Base-by-base conservation (phyloP, 176 grass and related monocot genomes). In the Themeda triandra region DNA sequence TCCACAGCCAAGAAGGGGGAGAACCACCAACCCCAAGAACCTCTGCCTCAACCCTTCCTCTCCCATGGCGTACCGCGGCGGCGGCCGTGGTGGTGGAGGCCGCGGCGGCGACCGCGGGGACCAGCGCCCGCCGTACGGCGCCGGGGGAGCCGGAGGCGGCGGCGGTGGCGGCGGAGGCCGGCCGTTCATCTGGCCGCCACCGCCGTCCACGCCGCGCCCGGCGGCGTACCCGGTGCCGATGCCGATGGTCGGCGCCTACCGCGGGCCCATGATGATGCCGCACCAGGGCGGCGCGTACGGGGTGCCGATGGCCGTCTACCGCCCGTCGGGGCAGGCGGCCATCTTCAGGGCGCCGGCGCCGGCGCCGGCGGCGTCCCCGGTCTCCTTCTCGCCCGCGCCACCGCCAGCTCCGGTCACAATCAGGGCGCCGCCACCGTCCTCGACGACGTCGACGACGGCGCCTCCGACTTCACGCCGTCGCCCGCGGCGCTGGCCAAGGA, bases 21-120 rank as follows among this genome's bases (percentile, higher is more conserved):
- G 7, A 74, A 33, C 58, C 79, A 40, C 51, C 80, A 42, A 78
- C 23, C 64, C 59, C 73, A 39, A 24, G 2, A 36, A 60, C 69
- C 45, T 41, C 42, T 41, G 15, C 18, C 11, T 17, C 39, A 63
- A 27, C 5, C 30, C n/a, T 79, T 40, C n/a, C 75, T 40, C 49
- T 67, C 42, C 79, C 80, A 91, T 91, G 92, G 64, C 83, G 35
- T 83, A 84, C 63, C 78, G 86, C 17, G 77, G 86, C 39, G 63
- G 86, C 13, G 80, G 88, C 27, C 33, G 86, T 12, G 77, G 86
- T 31, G 63, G 86, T 10, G 80, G 86, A 21, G 27, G 84, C 42
- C 76, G 86, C 63, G 80, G 84, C 42, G 69, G 75, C 6, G 56
- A 70, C 64, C 60, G 70, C 13, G 59, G 77, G 6, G 83, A 79